Percentiles rank a stretch among this genome's conserved stretches.
Conservation (phyloP, 2,329 filamentous ascomycete species). For the Beauveria caledonica region DNA sequence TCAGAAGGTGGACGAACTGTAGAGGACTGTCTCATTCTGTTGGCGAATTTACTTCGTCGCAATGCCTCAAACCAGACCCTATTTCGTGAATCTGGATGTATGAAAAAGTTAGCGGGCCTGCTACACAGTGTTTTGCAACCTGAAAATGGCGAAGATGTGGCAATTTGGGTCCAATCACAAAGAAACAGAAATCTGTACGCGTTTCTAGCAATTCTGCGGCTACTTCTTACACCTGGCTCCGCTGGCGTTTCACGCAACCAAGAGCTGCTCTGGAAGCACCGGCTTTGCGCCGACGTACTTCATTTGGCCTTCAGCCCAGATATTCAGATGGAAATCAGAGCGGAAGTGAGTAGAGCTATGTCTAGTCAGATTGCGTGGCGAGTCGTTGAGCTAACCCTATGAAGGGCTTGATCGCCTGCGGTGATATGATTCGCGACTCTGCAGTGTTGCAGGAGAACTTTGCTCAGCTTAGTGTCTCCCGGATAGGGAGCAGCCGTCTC, state of each 20-base stretch:
- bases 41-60: conserved; percentile 79
- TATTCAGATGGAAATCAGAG: conserved; percentile 68
- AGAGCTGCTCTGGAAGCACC: conserved; percentile 73
- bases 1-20: conserved; percentile 76
- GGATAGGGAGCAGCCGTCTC: conserved; percentile 32
- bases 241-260: conserved; percentile 77
- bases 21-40: conserved; percentile 84
- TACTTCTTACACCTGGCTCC: conserved; percentile 79
- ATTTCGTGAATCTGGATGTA: conserved; percentile 83
- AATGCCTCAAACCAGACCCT: conserved; percentile 90
- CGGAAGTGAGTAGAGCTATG: conserved; percentile 52
- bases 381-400: conserved; percentile 11
- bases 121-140: conserved; percentile 52
- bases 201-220: conserved; percentile 72
- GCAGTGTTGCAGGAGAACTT: conserved; percentile 76
- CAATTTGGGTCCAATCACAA: conserved; percentile 67
- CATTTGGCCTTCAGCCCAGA: conserved; percentile 71
- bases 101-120: conserved; percentile 62
- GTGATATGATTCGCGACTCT: conserved; percentile 81
- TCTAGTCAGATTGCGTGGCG: not conserved
- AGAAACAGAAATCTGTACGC: conserved; percentile 89
- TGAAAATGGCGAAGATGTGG: conserved; percentile 50
- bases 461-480: conserved; percentile 71
- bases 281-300: conserved; percentile 69
- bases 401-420: conserved; percentile 69